A percentile compares a stretch with the other conserved stretches of the same genome.
phyloP scores from a whole-genome alignment of 164 flowering plant genomes.

The Amborella trichopoda region DNA sequence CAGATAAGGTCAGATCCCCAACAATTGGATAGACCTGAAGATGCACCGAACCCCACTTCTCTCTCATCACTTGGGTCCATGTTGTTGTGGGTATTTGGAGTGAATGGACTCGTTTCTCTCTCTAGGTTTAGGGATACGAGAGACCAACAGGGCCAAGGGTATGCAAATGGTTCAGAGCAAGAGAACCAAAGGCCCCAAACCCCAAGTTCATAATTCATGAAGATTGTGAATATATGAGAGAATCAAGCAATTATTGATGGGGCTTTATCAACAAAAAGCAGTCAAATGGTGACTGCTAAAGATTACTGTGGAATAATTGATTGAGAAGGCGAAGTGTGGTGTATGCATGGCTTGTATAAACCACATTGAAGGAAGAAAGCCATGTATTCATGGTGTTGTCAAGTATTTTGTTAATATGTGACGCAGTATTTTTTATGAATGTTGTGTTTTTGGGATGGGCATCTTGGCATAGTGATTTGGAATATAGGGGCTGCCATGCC shows the following conservation, averaged over 20 bases:
- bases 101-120: conserved; percentile 72
- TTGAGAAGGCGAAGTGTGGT: too few species aligned
- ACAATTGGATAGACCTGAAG: too few species aligned
- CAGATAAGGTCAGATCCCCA: too few species aligned
- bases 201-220: conserved; percentile 5
- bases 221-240: conserved; percentile 1
- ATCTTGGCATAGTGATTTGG: too few species aligned
- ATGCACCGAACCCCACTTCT: conserved; percentile 35
- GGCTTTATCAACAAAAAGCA: background rate
- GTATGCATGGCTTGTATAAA: too few species aligned
- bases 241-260: background rate
- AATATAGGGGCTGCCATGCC: too few species aligned
- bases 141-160: conserved; percentile 67
- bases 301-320: too few species aligned
- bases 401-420: too few species aligned
- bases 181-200: conserved; percentile 15
- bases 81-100: conserved; percentile 74
- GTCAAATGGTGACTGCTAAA: background rate
- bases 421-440: too few species aligned
- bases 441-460: too few species aligned
- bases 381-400: too few species aligned
- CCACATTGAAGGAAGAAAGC: too few species aligned
- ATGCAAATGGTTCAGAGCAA: conserved; percentile 24
- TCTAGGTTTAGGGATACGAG: conserved; percentile 82
- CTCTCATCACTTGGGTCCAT: conserved; percentile 73